Conservation (phyloP, 2,329 filamentous ascomycete species). For the Stagonosporopsis chrysanthemi region DNA sequence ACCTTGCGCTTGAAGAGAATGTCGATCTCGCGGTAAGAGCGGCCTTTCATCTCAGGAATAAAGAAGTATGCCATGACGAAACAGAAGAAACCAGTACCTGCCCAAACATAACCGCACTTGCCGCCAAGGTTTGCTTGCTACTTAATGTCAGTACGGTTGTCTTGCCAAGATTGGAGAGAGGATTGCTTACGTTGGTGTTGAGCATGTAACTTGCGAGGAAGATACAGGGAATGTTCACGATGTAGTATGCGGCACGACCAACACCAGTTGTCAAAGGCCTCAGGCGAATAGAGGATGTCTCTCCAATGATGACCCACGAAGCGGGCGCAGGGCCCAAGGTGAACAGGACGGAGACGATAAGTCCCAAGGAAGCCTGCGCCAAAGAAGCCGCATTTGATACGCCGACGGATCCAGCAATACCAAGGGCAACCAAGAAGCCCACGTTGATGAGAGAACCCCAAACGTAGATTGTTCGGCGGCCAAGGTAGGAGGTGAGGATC, state of each 20-base stretch:
- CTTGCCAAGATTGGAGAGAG: slow-evolving; percentile 53
- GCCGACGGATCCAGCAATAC: slow-evolving; percentile 64
- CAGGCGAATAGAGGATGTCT: slow-evolving; percentile 71
- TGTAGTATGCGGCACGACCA: slow-evolving; percentile 69
- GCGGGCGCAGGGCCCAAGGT: slow-evolving; percentile 68
- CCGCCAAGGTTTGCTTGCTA: slow-evolving; percentile 59
- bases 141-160: slow-evolving; percentile 66
- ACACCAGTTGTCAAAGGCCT: slow-evolving; percentile 70
- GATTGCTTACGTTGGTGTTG: slow-evolving; percentile 55
- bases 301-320: slow-evolving; percentile 72
- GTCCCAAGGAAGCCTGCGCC: slow-evolving; percentile 68
- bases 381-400: slow-evolving; percentile 52
- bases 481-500: slow-evolving; percentile 70
- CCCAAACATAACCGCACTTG: slow-evolving; percentile 47
- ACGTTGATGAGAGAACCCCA: slow-evolving; percentile 65
- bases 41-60: slow-evolving; percentile 63
- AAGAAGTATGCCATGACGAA: slow-evolving; percentile 58
- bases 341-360: slow-evolving; percentile 72
- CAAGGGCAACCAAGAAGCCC: slow-evolving; percentile 64
- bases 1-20: slow-evolving; percentile 55
- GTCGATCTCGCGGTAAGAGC: slow-evolving; percentile 62
- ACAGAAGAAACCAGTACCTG: slow-evolving; percentile 62
- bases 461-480: slow-evolving; percentile 70
- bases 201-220: slow-evolving; percentile 69
- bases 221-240: slow-evolving; percentile 71